A percentile compares a stretch with the other conserved stretches of the same genome.
phyloP scores from a whole-genome alignment of 768 basidiomycete species.

The Termitomyces eurrhizus region DNA sequence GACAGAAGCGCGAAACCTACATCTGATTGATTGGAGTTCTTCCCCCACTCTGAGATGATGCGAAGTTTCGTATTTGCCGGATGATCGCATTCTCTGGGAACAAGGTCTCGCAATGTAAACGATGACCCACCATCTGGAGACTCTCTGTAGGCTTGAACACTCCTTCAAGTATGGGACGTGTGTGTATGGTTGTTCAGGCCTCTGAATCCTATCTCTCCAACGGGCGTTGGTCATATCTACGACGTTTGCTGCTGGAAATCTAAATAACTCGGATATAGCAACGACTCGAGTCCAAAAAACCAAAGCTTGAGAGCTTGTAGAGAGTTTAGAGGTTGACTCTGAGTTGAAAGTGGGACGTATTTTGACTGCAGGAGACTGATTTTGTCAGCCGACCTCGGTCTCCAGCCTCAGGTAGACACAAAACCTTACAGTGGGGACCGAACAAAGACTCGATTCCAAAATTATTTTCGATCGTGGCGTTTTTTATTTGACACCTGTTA shows the following conservation, averaged over 20 bases:
- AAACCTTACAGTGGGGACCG: too few species aligned
- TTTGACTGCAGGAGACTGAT: too few species aligned
- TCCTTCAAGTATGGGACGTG: background rate
- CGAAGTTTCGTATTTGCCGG: background rate
- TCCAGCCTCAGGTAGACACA: too few species aligned
- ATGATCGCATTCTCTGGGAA: background rate
- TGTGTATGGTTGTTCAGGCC: background rate
- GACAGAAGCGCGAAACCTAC: background rate
- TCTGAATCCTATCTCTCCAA: background rate
- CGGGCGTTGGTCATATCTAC: background rate
- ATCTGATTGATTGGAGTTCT: background rate
- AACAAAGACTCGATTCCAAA: too few species aligned
- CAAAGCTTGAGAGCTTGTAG: background rate
- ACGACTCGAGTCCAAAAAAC: background rate
- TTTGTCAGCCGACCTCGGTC: too few species aligned
- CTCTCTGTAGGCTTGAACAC: background rate
- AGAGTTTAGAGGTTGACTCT: background rate
- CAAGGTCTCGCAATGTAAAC: background rate
- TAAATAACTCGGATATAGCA: background rate
- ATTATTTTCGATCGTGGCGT: too few species aligned
- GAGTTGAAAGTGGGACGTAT: too few species aligned
- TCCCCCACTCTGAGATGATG: background rate
- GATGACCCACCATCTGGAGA: background rate
- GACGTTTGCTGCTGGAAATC: background rate
- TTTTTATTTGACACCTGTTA: too few species aligned